Base-by-base conservation (phyloP, 2,329 filamentous ascomycete genomes). In the Setomelanomma holmii region DNA sequence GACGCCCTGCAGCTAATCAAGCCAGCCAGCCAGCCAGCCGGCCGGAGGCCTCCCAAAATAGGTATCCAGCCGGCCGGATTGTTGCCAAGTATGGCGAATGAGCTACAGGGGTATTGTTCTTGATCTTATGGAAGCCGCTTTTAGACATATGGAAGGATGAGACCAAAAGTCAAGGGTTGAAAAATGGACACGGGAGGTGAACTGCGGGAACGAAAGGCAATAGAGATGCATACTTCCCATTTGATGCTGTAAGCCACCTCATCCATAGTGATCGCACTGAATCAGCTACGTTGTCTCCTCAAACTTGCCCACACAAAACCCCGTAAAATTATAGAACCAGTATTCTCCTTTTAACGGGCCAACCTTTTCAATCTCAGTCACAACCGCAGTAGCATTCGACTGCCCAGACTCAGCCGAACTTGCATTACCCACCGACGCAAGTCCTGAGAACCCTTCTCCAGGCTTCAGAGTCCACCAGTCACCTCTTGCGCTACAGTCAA, bases 51-150 rank as follows among this genome's bases (percentile, higher is more conserved):
- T n/a, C n/a, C n/a, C n/a, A n/a, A n/a, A n/a, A n/a, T n/a, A n/a
- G n/a, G n/a, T n/a, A n/a, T n/a, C n/a, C n/a, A n/a, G n/a, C n/a
- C n/a, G n/a, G n/a, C n/a, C n/a, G n/a, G n/a, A n/a, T n/a, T n/a
- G n/a, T n/a, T n/a, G n/a, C n/a, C n/a, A n/a, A n/a, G n/a, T n/a
- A n/a, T n/a, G n/a, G n/a, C n/a, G n/a, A n/a, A 69, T 35, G 67
- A 66, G 2, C 20, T 69, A 14, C 67, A 69, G 23, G 66, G 67
- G 63, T 69, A 4, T 21, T 69, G 4, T 69, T 69, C n/a, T 68
- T 64, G 1, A 67, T 69, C 12, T 17, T 69, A 22, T 69, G 67
- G 67, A 69, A 69, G 30, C 16, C 67, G 3, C 68, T 69, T 22
- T 52, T 69, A 11, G 63, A 57, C 27, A 64, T 69, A 3, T 67